Evolutionary conservation across 257 asterid species (phyloP), one percentile per base, ranked within the genome.

Genomic region (Eustoma russellianum): DNA sequence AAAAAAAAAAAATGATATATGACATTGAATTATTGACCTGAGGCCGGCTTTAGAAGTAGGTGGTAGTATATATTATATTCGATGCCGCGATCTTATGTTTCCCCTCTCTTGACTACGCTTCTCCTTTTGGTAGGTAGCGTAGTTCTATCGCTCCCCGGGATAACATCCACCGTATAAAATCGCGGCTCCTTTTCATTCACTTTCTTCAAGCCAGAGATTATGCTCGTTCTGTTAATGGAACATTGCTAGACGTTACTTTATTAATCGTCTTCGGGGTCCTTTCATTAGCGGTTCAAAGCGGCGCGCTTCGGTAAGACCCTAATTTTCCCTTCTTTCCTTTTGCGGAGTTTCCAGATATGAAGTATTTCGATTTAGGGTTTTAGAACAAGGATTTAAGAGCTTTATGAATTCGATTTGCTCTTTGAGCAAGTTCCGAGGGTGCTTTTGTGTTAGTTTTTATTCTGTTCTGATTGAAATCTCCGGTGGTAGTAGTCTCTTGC

Each of bases 211-310:
- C 17, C 63, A 56, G 47, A 52, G 12, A 51, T 33, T 7, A 50
- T 52, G 53, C 17, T 13, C 41, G 52, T 46, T 41, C 52, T 62
- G 41, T 46, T 52, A 30, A 17, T 30, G 69, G 63, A 64, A 40
- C 52, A 41, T 14, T 30, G 18, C 9, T 50, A 56, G 64, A 48
- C 59, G 54, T 41, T 57, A 56, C 44, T 46, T 35, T 35, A 9
- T 64, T 64, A 43, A 56, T 64, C 64, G 63, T 50, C 59, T 56
- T 45, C 53, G 64, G 45, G 46, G 48, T 55, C 53, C 17, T 51
- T 56, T 52, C 7, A 8, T 52, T 13, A 5, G 9, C 56, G 0
- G n/a, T n/a, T 3, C 56, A 12, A 62, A 38, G 33, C 46, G 56
- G 44, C 63, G 53, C 44, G 43, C 33, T 64, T 61, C 51, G 64